These are phyloP conservation scores for Trichoderma sp. DNA, from an alignment of 2,329 filamentous ascomycete species.

Conservation along the genomic window DNA sequence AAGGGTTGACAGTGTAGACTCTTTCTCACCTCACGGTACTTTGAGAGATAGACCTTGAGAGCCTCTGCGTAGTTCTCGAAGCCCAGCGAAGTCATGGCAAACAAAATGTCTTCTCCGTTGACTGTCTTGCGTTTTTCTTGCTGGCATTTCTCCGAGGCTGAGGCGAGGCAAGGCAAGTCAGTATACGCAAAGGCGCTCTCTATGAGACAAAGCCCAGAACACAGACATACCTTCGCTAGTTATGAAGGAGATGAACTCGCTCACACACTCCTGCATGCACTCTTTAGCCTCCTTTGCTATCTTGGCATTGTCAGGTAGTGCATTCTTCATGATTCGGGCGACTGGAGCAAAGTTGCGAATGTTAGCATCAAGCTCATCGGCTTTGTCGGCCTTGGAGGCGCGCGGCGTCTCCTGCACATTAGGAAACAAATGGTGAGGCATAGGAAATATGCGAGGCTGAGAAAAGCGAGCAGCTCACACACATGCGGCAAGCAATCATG, in stretches of 20 bases:
- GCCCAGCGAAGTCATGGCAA: slow-evolving; percentile 97
- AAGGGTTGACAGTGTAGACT: too few relatives aligned
- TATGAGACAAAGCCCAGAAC: not conserved
- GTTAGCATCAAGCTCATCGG: slow-evolving; percentile 76
- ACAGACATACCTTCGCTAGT: slow-evolving; percentile 83
- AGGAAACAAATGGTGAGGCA: slow-evolving; percentile 59
- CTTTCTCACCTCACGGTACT: slow-evolving; percentile 87
- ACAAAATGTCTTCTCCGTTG: slow-evolving; percentile 97
- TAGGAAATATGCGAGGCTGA: slow-evolving; percentile 43
- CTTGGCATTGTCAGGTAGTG: slow-evolving; percentile 95
- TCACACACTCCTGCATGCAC: slow-evolving; percentile 99
- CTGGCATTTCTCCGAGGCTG: slow-evolving; percentile 98
- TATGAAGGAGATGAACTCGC: slow-evolving; percentile 99
- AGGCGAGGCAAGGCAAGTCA: slow-evolving; percentile 15
- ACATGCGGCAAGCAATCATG: slow-evolving; percentile 40
- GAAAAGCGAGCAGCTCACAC: slow-evolving; percentile 28
- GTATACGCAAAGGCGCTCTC: not conserved
- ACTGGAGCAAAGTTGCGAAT: slow-evolving; percentile 94
- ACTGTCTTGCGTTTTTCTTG: slow-evolving; percentile 99
- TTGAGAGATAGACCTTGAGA: slow-evolving; percentile 94
- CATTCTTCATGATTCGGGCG: slow-evolving; percentile 98
- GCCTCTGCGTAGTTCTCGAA: slow-evolving; percentile 99
- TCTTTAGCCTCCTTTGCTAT: slow-evolving; percentile 99
- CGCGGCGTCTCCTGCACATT: slow-evolving; percentile 49
- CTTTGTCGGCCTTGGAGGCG: slow-evolving; percentile 48